Evolutionary conservation across 1,139 yeast genomes (phyloP).

Genomic region (Meyerozyma sp.): DNA sequence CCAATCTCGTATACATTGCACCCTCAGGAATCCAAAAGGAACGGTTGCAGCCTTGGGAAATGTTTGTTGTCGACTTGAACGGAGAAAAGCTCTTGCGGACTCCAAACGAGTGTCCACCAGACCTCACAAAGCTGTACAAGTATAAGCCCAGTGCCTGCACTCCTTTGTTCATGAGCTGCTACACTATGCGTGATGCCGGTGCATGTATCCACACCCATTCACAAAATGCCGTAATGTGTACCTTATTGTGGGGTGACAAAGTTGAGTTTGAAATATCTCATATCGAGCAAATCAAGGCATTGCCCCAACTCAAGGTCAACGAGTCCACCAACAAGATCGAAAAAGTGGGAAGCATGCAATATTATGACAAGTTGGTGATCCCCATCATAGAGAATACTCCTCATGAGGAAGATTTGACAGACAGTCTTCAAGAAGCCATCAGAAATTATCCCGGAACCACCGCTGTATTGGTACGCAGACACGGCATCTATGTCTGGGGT

Average conservation of each 20-base stretch:
- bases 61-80: conserved; percentile 68
- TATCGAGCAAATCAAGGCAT: conserved; percentile 90
- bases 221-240: conserved; percentile 77
- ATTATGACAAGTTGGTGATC: conserved; percentile 68
- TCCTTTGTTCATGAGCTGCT: conserved; percentile 78
- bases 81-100: conserved; percentile 51
- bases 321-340: conserved; percentile 41
- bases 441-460: conserved; percentile 66
- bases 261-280: conserved; percentile 67
- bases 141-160: conserved; percentile 92
- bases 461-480: conserved; percentile 88
- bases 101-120: conserved; percentile 46
- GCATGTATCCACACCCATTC: conserved; percentile 97
- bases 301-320: conserved; percentile 48
- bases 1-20: conserved; percentile 64
- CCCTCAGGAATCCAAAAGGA: conserved; percentile 97
- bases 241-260: conserved; percentile 58
- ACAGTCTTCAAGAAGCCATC: conserved; percentile 58
- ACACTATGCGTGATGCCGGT: conserved; percentile 69
- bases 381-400: conserved; percentile 92
- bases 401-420: conserved; percentile 81
- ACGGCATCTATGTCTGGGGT: conserved; percentile 96
- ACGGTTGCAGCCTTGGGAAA: conserved; percentile 71
- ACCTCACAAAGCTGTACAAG: conserved; percentile 35
- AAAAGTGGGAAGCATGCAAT: conserved; percentile 62